Percentiles rank a stretch among this genome's conserved stretches.
Evolutionary conservation across 1,139 yeast species (phyloP).

Genomic region (Yamadazyma taylorii): DNA sequence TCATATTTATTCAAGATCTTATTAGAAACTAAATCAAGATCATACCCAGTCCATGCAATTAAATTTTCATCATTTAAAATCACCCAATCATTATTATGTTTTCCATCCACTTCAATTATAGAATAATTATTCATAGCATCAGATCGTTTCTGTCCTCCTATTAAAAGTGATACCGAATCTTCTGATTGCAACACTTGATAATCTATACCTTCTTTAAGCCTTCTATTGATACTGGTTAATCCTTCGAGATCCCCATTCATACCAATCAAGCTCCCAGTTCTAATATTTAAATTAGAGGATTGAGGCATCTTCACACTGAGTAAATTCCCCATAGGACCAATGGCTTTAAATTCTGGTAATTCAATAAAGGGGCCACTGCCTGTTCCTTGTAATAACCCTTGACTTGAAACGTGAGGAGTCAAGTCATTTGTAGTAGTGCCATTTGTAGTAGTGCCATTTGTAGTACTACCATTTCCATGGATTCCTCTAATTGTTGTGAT

Average conservation of each 20-base stretch:
- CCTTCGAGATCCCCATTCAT: conserved; percentile 33
- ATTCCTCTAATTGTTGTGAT: too few relatives aligned
- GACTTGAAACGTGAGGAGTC: conserved; percentile 13
- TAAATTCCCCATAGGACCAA: conserved; percentile 32
- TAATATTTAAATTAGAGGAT: conserved; percentile 31
- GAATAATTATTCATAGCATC: conserved; percentile 22
- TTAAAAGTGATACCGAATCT: conserved; percentile 28
- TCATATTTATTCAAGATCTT: conserved; percentile 19
- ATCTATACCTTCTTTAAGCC: conserved; percentile 17
- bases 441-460: not conserved
- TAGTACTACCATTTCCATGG: not conserved
- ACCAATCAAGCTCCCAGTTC: conserved; percentile 33
- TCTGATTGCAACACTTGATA: conserved; percentile 29
- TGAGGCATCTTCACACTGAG: conserved; percentile 38
- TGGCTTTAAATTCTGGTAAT: conserved; percentile 32
- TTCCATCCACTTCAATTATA: conserved; percentile 22
- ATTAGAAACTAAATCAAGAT: conserved; percentile 24
- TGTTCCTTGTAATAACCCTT: conserved; percentile 24
- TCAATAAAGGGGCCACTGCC: conserved; percentile 46
- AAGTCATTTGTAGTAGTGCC: conserved; percentile 5
- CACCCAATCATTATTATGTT: conserved; percentile 33
- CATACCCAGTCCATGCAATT: conserved; percentile 49
- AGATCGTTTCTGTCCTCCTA: conserved; percentile 25
- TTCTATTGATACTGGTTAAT: conserved; percentile 16
- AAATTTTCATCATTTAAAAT: conserved; percentile 31